Percentiles rank a stretch among this genome's conserved stretches.
These are phyloP conservation scores for Mycena kentingensis DNA, from an alignment of 768 basidiomycete genomes.

Conservation along the genomic window DNA sequence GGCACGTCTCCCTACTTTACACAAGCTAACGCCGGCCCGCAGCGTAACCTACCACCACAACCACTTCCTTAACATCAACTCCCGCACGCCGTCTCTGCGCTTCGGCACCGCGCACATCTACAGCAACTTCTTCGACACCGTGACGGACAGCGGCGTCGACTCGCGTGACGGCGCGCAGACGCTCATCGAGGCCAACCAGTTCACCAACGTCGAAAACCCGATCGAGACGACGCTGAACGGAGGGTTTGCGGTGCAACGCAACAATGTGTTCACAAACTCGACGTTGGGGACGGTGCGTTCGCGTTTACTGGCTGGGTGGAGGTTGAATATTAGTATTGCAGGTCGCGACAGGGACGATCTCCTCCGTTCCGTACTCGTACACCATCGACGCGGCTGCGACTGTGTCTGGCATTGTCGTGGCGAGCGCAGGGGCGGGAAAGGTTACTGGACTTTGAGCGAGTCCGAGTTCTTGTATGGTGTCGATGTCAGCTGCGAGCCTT, in stretches of 20 bases:
- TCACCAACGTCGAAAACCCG: conserved; percentile 16
- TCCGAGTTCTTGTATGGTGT: too few relatives aligned
- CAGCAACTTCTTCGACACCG: conserved; percentile 18
- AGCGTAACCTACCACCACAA: conserved; percentile 24
- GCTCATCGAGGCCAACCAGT: conserved; percentile 20
- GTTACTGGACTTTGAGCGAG: conserved; percentile 17
- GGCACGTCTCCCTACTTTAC: not conserved
- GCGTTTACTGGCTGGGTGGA: not conserved
- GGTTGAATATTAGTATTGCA: not conserved
- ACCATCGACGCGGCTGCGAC: conserved; percentile 9
- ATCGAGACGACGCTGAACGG: conserved; percentile 21
- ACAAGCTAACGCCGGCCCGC: not conserved
- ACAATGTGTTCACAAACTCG: conserved; percentile 19
- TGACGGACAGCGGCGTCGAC: conserved; percentile 10
- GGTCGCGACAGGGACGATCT: conserved; percentile 16
- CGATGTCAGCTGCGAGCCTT: too few relatives aligned
- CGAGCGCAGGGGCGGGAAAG: conserved; percentile 15
- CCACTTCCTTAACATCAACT: conserved; percentile 21
- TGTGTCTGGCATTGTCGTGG: conserved; percentile 11
- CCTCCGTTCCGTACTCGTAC: conserved; percentile 17
- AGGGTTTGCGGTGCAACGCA: conserved; percentile 16
- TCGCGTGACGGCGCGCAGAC: conserved; percentile 20
- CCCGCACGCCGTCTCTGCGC: conserved; percentile 19
- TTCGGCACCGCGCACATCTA: conserved; percentile 22
- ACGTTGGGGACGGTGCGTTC: not conserved